phyloP scores from a whole-genome alignment of 139 green algal species.

The Pycnococcus provasolii region DNA sequence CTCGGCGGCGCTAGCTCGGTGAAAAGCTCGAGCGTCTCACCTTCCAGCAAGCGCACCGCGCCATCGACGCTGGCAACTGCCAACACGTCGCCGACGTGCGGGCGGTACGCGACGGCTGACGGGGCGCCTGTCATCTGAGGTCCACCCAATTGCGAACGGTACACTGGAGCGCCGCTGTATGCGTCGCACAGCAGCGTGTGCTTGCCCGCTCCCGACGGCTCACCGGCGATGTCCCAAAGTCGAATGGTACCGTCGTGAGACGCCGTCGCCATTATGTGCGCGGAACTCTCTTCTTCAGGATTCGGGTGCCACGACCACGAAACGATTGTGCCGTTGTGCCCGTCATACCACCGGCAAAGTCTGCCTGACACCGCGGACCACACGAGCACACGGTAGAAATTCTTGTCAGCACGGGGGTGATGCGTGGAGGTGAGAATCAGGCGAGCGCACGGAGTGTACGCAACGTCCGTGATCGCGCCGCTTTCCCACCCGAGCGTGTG shows the following conservation, averaged over 20 bases:
- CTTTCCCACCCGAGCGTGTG: conserved; percentile 13
- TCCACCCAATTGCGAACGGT: too few relatives aligned
- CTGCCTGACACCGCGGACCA: conserved; percentile 11
- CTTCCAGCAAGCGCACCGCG: too few relatives aligned
- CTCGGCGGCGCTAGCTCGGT: too few relatives aligned
- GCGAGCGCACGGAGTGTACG: conserved; percentile 9
- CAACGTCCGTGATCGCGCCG: conserved; percentile 2
- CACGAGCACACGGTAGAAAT: conserved; percentile 6
- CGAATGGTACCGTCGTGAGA: conserved; percentile 12
- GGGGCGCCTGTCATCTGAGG: too few relatives aligned
- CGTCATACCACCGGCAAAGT: conserved; percentile 12
- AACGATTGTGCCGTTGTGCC: conserved; percentile 8
- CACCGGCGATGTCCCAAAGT: conserved; percentile 8
- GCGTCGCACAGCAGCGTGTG: background rate
- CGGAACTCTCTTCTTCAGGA: background rate
- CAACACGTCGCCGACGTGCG: too few relatives aligned
- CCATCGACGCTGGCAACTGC: too few relatives aligned
- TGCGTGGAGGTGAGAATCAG: conserved; percentile 11
- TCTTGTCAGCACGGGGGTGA: background rate
- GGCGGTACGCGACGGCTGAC: too few relatives aligned
- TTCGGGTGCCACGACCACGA: conserved; percentile 1
- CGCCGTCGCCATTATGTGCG: background rate
- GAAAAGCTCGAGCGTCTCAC: too few relatives aligned
- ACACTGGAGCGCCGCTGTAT: background rate
- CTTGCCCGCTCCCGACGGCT: conserved; percentile 6